Evolutionary conservation across 192 early-diverging fungal genomes (phyloP), one percentile per base, ranked within the genome.

Genomic region (Entomortierella beljakovae): DNA sequence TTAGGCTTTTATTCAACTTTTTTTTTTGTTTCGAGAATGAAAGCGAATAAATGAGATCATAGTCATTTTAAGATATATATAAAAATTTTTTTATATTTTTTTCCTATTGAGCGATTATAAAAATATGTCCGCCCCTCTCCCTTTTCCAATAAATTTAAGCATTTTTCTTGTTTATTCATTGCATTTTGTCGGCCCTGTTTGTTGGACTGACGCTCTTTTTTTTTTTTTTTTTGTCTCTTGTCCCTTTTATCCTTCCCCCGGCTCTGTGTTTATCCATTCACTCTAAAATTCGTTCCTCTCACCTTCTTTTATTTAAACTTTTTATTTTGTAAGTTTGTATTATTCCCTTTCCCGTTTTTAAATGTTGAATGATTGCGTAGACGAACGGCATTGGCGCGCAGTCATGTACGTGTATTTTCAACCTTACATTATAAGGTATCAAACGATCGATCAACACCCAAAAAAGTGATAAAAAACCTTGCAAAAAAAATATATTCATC

Each of bases 221-320:
- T 13, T 38, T 38, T 38, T 38, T 43, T 20, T 29, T 61, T 32
- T 22, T 59, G 26, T 34, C 22, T 55, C 29, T 5, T 55, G 26
- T 6, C 49, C 43, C 32, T 68, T 6, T 51, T 61, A 29, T 31
- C 38, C 32, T 57, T 42, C 23, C 40, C 16, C 53, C 57, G 63
- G 63, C 62, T 59, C 63, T 66, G 52, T 60, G 54, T 75, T 66
- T 58, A 65, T 38, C 56, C 58, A 40, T 54, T 29, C 53, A 34
- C 34, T 55, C 42, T 55, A 34, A 56, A 32, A 16, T 58, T 49
- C n/a, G 23, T 53, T 32, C 42, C 3, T 10, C 4, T 59, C 35
- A 22, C 49, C 37, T 38, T 38, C 37, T 16, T 11, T 46, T 46
- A 46, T 16, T 46, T 46, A 46, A 11, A 11, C 7, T 56, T 46